These are phyloP conservation scores for Colletotrichum viniferum DNA, from an alignment of 2,329 filamentous ascomycete genomes.

Conservation along the genomic window DNA sequence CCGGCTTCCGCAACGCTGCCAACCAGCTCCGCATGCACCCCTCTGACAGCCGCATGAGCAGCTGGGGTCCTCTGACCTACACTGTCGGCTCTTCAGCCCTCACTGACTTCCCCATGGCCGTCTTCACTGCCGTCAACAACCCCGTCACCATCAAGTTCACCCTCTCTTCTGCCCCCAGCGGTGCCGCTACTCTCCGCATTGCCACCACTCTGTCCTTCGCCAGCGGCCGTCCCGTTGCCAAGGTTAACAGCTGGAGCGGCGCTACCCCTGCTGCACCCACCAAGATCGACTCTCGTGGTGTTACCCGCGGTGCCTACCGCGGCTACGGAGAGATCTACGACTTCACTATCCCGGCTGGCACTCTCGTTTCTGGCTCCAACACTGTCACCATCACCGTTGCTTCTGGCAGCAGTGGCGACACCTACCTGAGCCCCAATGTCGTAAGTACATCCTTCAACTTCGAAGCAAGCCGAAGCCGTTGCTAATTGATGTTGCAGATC, in stretches of 20 bases:
- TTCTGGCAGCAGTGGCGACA: constrained; percentile 61
- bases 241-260: constrained; percentile 59
- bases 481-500: constrained; percentile 5
- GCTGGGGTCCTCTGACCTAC: constrained; percentile 65
- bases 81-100: constrained; percentile 60
- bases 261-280: constrained; percentile 56
- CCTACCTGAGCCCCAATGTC: constrained; percentile 63
- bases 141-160: constrained; percentile 66
- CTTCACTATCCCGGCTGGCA: constrained; percentile 62
- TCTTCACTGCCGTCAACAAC: constrained; percentile 65
- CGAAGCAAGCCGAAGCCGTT: background rate
- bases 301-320: constrained; percentile 69
- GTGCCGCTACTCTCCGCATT: constrained; percentile 64
- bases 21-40: constrained; percentile 74
- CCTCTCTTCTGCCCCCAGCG: constrained; percentile 49
- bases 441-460: constrained; percentile 26
- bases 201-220: constrained; percentile 69
- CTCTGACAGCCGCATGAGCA: constrained; percentile 65
- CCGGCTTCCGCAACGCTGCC: constrained; percentile 69
- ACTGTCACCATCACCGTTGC: constrained; percentile 65
- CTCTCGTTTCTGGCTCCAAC: constrained; percentile 62
- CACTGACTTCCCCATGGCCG: constrained; percentile 67
- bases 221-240: constrained; percentile 60
- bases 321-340: constrained; percentile 69
- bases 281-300: constrained; percentile 68